These are phyloP conservation scores for Backusella macrospora DNA, from an alignment of 192 early-diverging fungal species.

Conservation along the genomic window DNA sequence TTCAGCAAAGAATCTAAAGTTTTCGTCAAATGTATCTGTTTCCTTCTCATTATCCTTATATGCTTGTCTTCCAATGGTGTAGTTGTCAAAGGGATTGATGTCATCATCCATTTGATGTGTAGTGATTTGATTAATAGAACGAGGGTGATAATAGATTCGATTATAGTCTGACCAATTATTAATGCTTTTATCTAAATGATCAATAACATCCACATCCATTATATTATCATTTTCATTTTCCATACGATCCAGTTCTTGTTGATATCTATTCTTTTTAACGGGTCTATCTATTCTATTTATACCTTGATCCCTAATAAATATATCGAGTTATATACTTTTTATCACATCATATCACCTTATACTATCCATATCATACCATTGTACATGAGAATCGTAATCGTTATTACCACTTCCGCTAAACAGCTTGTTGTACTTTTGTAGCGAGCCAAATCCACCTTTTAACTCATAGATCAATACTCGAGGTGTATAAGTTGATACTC, in stretches of 20 bases:
- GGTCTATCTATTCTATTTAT: constrained; percentile 18
- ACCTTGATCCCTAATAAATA: constrained; percentile 32
- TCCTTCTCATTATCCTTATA: constrained; percentile 58
- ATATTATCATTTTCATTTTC: constrained; percentile 26
- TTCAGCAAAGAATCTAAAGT: constrained; percentile 54
- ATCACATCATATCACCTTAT: neutral
- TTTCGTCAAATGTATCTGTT: constrained; percentile 54
- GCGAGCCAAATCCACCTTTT: constrained; percentile 59
- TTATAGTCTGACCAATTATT: constrained; percentile 84
- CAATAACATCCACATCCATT: constrained; percentile 9
- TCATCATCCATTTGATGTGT: constrained; percentile 49
- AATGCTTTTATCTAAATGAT: constrained; percentile 55
- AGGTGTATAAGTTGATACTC: constrained; percentile 72
- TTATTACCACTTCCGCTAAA: constrained; percentile 7
- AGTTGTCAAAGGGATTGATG: constrained; percentile 57
- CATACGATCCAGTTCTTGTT: constrained; percentile 36
- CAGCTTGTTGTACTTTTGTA: constrained; percentile 41
- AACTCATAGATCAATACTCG: constrained; percentile 81
- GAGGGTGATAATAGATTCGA: constrained; percentile 73
- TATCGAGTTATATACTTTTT: neutral
- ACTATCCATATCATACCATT: constrained; percentile 30
- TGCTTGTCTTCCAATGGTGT: constrained; percentile 49
- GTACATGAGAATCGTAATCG: constrained; percentile 10
- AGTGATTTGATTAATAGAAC: constrained; percentile 53
- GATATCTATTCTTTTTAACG: constrained; percentile 36